Conservation (phyloP, 768 basidiomycete genomes). For the Naganishia kalamii region DNA sequence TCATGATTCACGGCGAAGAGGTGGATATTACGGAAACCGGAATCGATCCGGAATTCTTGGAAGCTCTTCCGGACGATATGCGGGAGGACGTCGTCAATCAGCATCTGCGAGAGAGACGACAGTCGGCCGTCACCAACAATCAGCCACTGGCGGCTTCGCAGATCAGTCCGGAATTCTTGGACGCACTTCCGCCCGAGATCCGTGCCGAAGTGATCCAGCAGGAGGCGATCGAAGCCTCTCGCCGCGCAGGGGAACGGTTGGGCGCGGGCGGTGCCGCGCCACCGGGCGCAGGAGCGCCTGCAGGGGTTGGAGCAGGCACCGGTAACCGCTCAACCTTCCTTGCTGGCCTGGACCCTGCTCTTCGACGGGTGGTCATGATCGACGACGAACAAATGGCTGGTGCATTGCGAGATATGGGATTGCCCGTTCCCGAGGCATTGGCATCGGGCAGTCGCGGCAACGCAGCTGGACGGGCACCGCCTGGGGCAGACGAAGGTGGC, state of each 20-base stretch:
- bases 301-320: conserved; percentile 51
- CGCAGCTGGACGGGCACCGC: not conserved
- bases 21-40: conserved; percentile 99
- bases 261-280: not conserved
- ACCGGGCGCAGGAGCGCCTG: not conserved
- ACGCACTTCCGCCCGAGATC: conserved; percentile 91
- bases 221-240: conserved; percentile 73
- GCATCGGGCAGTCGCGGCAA: not conserved
- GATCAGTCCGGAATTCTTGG: conserved; percentile 90
- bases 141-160: conserved; percentile 51
- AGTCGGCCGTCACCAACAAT: conserved; percentile 59
- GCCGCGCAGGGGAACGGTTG: conserved; percentile 46
- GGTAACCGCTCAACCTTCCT: conserved; percentile 88
- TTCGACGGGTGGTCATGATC: conserved; percentile 83
- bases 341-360: conserved; percentile 77
- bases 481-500: not conserved
- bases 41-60: conserved; percentile 94
- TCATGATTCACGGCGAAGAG: conserved; percentile 81
- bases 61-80: conserved; percentile 97
- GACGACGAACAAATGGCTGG: conserved; percentile 58
- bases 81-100: conserved; percentile 96
- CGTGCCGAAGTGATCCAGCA: conserved; percentile 95
- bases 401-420: conserved; percentile 60
- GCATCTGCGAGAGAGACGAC: conserved; percentile 84
- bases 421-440: not conserved